Conservation (phyloP, 192 early-diverging fungal species). For the Mortierella alpina region DNA sequence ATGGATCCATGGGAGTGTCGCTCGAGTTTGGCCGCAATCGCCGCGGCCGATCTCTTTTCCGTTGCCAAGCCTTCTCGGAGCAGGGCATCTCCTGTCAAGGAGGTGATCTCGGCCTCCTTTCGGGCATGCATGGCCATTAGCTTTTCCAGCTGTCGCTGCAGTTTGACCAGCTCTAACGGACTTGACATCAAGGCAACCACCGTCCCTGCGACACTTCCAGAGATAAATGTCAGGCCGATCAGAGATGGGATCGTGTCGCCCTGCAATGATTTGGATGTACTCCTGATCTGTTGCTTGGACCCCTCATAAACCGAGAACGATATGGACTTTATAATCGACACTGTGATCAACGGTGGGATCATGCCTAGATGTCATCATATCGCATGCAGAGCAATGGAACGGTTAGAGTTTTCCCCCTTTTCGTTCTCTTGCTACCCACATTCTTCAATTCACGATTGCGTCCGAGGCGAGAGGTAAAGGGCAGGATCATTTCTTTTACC, state of each 20-base stretch:
- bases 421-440: no score
- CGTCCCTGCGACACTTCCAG: slow-evolving; percentile 71
- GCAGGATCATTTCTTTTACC: slow-evolving; percentile 58
- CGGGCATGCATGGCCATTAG: slow-evolving; percentile 64
- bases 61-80: slow-evolving; percentile 27
- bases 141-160: slow-evolving; percentile 77
- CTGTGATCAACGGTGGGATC: slow-evolving; percentile 84
- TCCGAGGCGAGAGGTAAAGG: no score
- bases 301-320: slow-evolving; percentile 91
- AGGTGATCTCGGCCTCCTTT: slow-evolving; percentile 57
- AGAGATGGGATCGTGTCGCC: slow-evolving; percentile 54
- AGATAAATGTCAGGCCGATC: slow-evolving; percentile 58
- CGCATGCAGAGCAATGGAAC: not conserved
- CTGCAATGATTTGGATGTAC: slow-evolving; percentile 36
- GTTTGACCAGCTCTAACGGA: slow-evolving; percentile 83
- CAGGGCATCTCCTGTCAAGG: slow-evolving; percentile 44
- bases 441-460: no score
- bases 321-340: slow-evolving; percentile 88
- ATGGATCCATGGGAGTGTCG: slow-evolving; percentile 37
- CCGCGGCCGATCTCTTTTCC: slow-evolving; percentile 21
- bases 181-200: slow-evolving; percentile 77
- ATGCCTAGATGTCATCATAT: slow-evolving; percentile 52
- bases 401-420: no score
- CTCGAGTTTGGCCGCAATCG: not conserved
- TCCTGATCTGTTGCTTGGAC: slow-evolving; percentile 68